Conservation (phyloP, 129 eudicot species). For the Logfia minima region DNA sequence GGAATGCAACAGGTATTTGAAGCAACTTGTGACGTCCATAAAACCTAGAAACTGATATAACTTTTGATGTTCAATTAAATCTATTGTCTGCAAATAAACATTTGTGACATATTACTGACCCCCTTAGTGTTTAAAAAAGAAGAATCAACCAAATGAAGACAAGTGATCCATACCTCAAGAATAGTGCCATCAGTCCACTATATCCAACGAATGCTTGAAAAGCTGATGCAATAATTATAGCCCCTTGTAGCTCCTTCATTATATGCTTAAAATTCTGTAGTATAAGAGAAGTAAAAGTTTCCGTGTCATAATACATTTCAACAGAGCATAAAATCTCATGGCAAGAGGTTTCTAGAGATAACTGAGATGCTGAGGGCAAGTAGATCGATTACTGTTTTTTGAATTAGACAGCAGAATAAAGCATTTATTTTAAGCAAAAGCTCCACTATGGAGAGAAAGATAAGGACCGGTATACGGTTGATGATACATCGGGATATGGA, state of each 20-base stretch:
- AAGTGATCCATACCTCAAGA: constrained; percentile 56
- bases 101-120: not conserved
- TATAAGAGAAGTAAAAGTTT: constrained; percentile 14
- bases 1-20: not conserved
- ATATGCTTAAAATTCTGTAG: constrained; percentile 92
- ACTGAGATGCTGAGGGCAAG: constrained; percentile 9
- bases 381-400: not conserved
- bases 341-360: constrained; percentile 11
- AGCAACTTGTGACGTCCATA: not conserved
- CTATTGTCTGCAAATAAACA: not conserved
- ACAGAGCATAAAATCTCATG: constrained; percentile 4
- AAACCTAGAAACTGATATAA: not conserved
- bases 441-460: constrained; percentile 6
- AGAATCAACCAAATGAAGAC: constrained; percentile 4
- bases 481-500: constrained; percentile 1
- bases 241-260: constrained; percentile 97
- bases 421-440: not conserved
- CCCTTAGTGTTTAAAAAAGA: not conserved
- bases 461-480: not conserved
- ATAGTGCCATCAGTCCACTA: constrained; percentile 84
- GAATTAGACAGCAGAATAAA: not conserved
- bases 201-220: constrained; percentile 92
- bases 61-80: not conserved
- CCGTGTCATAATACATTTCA: not conserved
- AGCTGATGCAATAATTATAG: constrained; percentile 80